Evolutionary conservation across 495 filamentous ascomycete genomes (phyloP).

Genomic region (Aspergillus haitiensis): DNA sequence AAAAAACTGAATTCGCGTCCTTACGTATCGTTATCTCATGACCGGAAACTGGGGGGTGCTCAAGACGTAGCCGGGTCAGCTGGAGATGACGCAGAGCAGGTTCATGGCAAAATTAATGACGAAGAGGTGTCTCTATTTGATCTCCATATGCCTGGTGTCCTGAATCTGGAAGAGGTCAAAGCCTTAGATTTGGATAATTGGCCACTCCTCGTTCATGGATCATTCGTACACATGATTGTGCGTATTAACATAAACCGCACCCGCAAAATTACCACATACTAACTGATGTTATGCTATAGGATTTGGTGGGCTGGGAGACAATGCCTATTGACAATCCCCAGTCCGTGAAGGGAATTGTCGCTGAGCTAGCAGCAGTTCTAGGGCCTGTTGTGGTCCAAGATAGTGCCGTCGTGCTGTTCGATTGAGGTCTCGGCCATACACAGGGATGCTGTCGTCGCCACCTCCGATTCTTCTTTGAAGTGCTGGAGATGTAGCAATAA

Average conservation of each 20-base stretch:
- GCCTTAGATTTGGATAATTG: conserved; percentile 63
- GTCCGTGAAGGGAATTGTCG: conserved; percentile 65
- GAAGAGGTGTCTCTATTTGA: conserved; percentile 60
- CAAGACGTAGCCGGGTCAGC: conserved; percentile 21
- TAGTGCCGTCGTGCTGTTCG: conserved; percentile 48
- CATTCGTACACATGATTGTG: conserved; percentile 49
- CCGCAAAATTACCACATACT: conserved; percentile 1
- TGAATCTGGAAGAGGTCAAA: conserved; percentile 62
- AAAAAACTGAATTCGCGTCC: conserved; percentile 61
- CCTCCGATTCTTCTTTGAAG: background rate
- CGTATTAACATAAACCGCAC: conserved; percentile 3
- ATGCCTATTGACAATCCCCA: conserved; percentile 52
- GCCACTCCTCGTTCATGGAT: conserved; percentile 43
- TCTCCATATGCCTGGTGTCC: conserved; percentile 73
- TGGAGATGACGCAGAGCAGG: conserved; percentile 6
- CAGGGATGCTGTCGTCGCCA: background rate
- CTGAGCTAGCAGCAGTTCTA: conserved; percentile 73
- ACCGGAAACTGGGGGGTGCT: conserved; percentile 31
- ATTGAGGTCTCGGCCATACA: conserved; percentile 19
- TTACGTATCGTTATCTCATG: conserved; percentile 67
- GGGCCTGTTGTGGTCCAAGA: conserved; percentile 65
- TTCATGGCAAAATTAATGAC: conserved; percentile 41
- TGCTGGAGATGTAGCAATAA: too few species aligned
- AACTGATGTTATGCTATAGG: conserved; percentile 35
- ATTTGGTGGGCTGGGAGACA: conserved; percentile 67